Evolutionary conservation across 257 asterid species (phyloP).

Genomic region (Striga asiatica): DNA sequence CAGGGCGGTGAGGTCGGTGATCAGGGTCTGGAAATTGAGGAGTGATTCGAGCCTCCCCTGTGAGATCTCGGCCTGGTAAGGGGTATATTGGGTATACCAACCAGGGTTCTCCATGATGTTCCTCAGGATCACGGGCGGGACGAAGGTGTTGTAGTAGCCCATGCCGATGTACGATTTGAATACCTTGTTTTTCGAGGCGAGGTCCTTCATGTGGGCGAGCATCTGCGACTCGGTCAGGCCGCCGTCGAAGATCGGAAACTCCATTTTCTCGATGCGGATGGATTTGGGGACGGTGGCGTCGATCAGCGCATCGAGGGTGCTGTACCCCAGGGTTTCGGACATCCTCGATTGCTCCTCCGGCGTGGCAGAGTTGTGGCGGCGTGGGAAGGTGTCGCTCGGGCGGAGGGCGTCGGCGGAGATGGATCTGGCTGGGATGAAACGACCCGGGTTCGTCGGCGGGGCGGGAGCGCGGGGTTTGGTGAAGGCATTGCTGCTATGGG

Average conservation of each 20-base stretch:
- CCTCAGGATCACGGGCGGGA: slow-evolving; percentile 87
- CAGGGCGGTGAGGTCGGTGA: slow-evolving; percentile 82
- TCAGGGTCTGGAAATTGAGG: slow-evolving; percentile 78
- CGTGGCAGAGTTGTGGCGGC: slow-evolving; percentile 91
- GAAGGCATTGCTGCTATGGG: background rate
- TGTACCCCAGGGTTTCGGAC: slow-evolving; percentile 68
- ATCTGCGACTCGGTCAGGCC: slow-evolving; percentile 92
- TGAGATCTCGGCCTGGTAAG: slow-evolving; percentile 96
- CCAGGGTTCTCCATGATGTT: slow-evolving; percentile 85
- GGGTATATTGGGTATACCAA: slow-evolving; percentile 98
- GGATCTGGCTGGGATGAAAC: slow-evolving; percentile 26
- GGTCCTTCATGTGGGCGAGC: slow-evolving; percentile 63
- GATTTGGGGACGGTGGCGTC: slow-evolving; percentile 90
- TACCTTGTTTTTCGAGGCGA: slow-evolving; percentile 70
- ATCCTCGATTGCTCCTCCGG: slow-evolving; percentile 75
- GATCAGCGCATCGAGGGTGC: slow-evolving; percentile 48
- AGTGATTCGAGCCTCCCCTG: slow-evolving; percentile 94
- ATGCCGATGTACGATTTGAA: slow-evolving; percentile 82
- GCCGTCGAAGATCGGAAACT: slow-evolving; percentile 49
- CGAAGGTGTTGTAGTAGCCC: slow-evolving; percentile 84
- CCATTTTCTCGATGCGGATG: slow-evolving; percentile 56
- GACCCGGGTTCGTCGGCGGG: slow-evolving; percentile 13
- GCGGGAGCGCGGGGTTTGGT: background rate
- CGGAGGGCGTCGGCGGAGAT: slow-evolving; percentile 63
- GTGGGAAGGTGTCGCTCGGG: slow-evolving; percentile 71